Percentiles rank a stretch among this genome's conserved stretches.
Conservation (phyloP, 106 monocot species). For the Ottelia alismoides region DNA sequence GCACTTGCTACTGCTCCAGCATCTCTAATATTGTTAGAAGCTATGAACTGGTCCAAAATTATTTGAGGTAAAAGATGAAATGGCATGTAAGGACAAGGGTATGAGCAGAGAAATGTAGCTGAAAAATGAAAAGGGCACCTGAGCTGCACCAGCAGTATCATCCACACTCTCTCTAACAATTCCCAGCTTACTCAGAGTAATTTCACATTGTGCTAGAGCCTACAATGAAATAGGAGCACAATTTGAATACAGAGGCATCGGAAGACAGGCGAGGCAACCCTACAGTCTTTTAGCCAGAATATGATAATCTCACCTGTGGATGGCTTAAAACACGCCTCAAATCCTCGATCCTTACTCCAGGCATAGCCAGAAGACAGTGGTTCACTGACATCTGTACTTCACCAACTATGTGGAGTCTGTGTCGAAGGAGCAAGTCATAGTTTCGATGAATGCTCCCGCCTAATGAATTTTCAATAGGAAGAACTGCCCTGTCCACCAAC, state of each 20-base stretch:
- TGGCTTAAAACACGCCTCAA: slow-evolving; percentile 67
- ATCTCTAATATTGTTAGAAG: slow-evolving; percentile 40
- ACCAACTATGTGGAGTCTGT: slow-evolving; percentile 64
- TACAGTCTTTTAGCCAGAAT: too few species aligned
- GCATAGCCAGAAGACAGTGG: slow-evolving; percentile 57
- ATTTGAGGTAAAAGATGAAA: too few species aligned
- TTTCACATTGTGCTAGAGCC: slow-evolving; percentile 67
- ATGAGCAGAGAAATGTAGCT: too few species aligned
- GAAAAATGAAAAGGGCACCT: too few species aligned
- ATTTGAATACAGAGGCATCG: not conserved
- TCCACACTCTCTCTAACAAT: slow-evolving; percentile 41
- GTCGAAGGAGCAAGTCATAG: slow-evolving; percentile 60
- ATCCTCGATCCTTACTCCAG: slow-evolving; percentile 44
- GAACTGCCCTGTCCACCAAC: slow-evolving; percentile 70
- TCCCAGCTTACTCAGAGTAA: slow-evolving; percentile 23
- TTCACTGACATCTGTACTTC: slow-evolving; percentile 56
- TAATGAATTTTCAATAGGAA: slow-evolving; percentile 74
- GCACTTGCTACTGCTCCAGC: slow-evolving; percentile 62
- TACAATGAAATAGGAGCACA: slow-evolving; percentile 18
- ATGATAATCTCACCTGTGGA: slow-evolving; percentile 28
- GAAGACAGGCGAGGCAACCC: too few species aligned
- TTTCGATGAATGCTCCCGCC: slow-evolving; percentile 64
- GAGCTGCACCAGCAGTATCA: slow-evolving; percentile 69
- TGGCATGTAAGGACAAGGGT: too few species aligned
- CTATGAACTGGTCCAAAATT: slow-evolving; percentile 39